These are phyloP conservation scores for Cicer cuneatum DNA, from an alignment of 306 rosid species.

Conservation along the genomic window DNA sequence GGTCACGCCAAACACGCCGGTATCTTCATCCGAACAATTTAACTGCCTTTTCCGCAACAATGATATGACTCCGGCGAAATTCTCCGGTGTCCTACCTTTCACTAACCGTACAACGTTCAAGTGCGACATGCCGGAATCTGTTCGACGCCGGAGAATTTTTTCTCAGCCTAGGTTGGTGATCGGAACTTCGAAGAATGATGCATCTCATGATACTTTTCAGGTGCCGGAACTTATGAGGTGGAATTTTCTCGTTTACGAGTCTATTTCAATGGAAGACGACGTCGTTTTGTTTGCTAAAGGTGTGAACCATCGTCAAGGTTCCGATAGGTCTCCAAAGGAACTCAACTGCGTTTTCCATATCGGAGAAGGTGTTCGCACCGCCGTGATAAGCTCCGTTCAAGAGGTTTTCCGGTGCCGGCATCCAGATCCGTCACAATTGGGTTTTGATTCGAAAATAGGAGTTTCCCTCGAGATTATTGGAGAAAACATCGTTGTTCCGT, in stretches of 20 bases:
- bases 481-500: conserved; percentile 54
- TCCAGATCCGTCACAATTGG: conserved; percentile 49
- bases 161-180: conserved; percentile 52
- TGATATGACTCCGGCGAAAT: conserved; percentile 48
- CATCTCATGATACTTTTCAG: not conserved
- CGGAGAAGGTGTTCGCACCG: conserved; percentile 43
- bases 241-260: conserved; percentile 65
- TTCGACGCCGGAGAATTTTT: conserved; percentile 53
- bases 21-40: not conserved
- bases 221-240: conserved; percentile 54
- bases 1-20: conserved; percentile 37
- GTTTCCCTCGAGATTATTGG: conserved; percentile 60
- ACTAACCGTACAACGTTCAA: conserved; percentile 53
- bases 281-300: conserved; percentile 77
- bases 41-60: conserved; percentile 61
- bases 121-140: conserved; percentile 57
- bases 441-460: conserved; percentile 29
- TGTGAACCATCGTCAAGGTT: conserved; percentile 60
- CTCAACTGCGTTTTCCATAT: conserved; percentile 59
- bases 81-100: conserved; percentile 48
- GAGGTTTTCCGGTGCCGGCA: conserved; percentile 78
- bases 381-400: conserved; percentile 66
- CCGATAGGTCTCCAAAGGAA: conserved; percentile 47
- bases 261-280: conserved; percentile 63
- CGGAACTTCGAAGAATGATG: conserved; percentile 4